A percentile compares a stretch with the other conserved stretches of the same genome.
Evolutionary conservation across 2,329 filamentous ascomycete species (phyloP).

Genomic region (Aureobasidium uvarum): DNA sequence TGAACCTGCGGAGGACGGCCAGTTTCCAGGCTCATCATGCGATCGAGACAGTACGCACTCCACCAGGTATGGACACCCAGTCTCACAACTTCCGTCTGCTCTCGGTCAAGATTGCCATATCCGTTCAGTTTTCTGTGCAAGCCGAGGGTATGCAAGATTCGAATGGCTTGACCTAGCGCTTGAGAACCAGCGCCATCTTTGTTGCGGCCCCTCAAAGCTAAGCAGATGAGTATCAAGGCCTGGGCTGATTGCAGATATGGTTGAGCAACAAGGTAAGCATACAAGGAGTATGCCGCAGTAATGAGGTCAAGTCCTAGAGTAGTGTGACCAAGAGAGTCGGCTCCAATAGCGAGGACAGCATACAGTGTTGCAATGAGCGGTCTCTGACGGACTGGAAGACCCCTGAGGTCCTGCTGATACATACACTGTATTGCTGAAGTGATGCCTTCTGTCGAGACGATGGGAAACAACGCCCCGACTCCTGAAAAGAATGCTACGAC

Average conservation of each 20-base stretch:
- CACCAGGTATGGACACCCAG: conserved; percentile 2
- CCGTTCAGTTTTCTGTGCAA: conserved; percentile 1
- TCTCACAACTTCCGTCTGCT: neutral
- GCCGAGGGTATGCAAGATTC: conserved; percentile 9
- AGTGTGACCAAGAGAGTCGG: neutral
- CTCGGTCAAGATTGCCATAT: neutral
- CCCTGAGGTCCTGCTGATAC: neutral
- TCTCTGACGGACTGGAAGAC: neutral
- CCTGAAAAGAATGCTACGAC: neutral
- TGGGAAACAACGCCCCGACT: neutral
- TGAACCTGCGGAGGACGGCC: neutral
- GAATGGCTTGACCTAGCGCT: conserved; percentile 20
- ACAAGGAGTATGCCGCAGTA: conserved; percentile 13
- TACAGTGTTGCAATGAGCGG: conserved; percentile 8
- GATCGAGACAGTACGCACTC: conserved; percentile 10
- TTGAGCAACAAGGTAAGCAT: conserved; percentile 11
- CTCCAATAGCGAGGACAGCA: conserved; percentile 17
- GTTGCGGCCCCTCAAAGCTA: conserved; percentile 14
- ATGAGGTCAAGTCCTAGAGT: neutral
- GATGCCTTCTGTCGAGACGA: neutral
- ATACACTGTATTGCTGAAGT: neutral
- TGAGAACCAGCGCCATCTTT: conserved; percentile 20
- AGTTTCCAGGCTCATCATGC: conserved; percentile 8
- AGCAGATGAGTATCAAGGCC: conserved; percentile 5
- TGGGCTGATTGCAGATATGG: conserved; percentile 16